Base-by-base conservation (phyloP, 257 asterid genomes). In the Solanum bulbocastanum region DNA sequence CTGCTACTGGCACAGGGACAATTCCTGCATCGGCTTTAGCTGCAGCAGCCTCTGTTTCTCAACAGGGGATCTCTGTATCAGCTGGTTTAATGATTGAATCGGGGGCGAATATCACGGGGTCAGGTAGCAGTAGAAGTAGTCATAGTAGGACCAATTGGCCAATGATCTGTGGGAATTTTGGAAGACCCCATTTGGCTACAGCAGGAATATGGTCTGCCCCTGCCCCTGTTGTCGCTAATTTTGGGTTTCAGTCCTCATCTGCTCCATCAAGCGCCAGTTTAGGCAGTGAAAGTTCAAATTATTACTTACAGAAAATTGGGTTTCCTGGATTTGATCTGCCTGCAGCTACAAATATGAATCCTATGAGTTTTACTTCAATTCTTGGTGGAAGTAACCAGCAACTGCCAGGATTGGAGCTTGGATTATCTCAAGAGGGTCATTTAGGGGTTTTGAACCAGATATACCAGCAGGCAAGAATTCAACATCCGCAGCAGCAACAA, bases 1-100 rank as follows among this genome's bases (percentile, higher is more conserved):
- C 98, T 0, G 98, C 96, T 36, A 95, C 98, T 0, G 98, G 98
- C 5, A 92, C 94, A 1, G 98, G 98, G 14, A 95, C 98, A 3
- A 90, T 94, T 8, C 98, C 97, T 13, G 98, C 98, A 8, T 95
- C 97, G 6, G 98, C 95, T 76, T 69, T 93, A 42, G 92, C 96
- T 1, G 92, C 95, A 5, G 92, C 95, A 15, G 95, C 86, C 36
- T 90, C 95, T 36, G 78, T 91, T 86, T 86, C 96, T 1, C 93
- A 90, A 11, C 94, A 87, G 58, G 91, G 93, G 66, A 58, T 16
- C 86, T 92, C 95, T 10, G 81, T 91, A 32, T 88, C 94, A 0
- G 90, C 94, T 3, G 96, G 95, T 30, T 89, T 92, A 79, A 88
- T 91, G 7, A 93, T 90, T 15, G 95, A 92, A 58, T 88, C 93